phyloP scores from a whole-genome alignment of 495 filamentous ascomycete genomes.

The Patellaria atrata region DNA sequence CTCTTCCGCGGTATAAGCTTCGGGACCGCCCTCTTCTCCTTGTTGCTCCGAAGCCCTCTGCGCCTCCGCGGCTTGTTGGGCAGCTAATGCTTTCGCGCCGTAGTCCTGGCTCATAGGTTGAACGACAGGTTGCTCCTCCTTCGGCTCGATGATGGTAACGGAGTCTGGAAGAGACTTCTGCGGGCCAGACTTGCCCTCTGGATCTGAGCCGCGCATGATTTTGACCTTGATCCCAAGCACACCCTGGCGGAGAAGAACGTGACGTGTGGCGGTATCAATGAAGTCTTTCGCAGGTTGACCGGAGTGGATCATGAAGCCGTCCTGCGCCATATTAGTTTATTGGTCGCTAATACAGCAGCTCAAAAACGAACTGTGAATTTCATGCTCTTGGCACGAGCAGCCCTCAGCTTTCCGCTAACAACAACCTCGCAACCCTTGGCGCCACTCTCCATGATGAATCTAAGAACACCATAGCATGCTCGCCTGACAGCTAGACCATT shows the following conservation, averaged over 20 bases:
- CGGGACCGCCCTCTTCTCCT: slow-evolving; percentile 29
- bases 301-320: slow-evolving; percentile 99
- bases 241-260: slow-evolving; percentile 98
- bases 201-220: slow-evolving; percentile 99
- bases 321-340: slow-evolving; percentile 32
- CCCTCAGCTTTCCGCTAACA: slow-evolving; percentile 94
- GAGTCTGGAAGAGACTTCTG: slow-evolving; percentile 94
- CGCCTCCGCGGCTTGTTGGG: slow-evolving; percentile 70
- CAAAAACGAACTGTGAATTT: slow-evolving; percentile 78
- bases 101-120: slow-evolving; percentile 96
- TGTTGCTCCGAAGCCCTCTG: slow-evolving; percentile 49
- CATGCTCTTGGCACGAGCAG: slow-evolving; percentile 98
- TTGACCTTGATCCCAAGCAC: slow-evolving; percentile 99
- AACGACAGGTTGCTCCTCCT: slow-evolving; percentile 89
- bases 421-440: slow-evolving; percentile 99
- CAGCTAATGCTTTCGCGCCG: slow-evolving; percentile 85
- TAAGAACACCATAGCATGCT: slow-evolving; percentile 98
- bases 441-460: slow-evolving; percentile 99
- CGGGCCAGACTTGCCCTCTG: slow-evolving; percentile 95
- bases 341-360: no score
- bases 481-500: slow-evolving; percentile 95
- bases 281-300: slow-evolving; percentile 99
- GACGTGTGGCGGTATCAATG: slow-evolving; percentile 93
- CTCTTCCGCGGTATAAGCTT: slow-evolving; percentile 10
- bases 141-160: slow-evolving; percentile 98